Evolutionary conservation across 208 protist species (phyloP), one percentile per base, ranked within the genome.

Genomic region (Trypanosoma avium): DNA sequence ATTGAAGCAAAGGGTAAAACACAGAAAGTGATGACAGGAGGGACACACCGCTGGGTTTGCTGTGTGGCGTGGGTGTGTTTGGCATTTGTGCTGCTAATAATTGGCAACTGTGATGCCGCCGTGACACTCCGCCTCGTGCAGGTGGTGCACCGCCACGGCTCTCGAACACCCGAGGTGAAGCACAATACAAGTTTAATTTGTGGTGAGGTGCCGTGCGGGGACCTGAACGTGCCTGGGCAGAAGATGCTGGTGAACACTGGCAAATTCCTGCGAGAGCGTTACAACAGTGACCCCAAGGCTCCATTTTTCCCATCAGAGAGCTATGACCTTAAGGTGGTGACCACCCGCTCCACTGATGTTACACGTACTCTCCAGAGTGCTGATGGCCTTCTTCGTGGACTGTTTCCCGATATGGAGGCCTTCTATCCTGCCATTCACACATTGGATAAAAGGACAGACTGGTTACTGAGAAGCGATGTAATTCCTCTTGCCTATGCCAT

Each of bases 341-440:
- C 68, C 59, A 73, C 35, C 43, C 67, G 67, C 43, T 82, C 70
- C 49, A 81, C 65, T n/a, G 72, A 80, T 53, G 68, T 83, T 30
- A 35, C 75, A 15, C 75, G 76, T 21, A 82, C 76, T 13, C 36
- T 82, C 61, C 76, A 82, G 54, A 82, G 76, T 49, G 48, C 71
- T 21, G 67, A 67, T 15, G 70, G 48, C 22, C 54, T 82, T 56
- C 71, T 82, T 19, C 59, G 59, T 9, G 76, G 76, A 5, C 62
- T 78, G 13, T 82, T 82, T 47, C 71, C 76, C 13, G 21, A 71
- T 27, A 29, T 35, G 29, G 49, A 50, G 30, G 60, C 59, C n/a
- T 76, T 70, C 27, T 81, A 75, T 36, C 84, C 84, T 8, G 84
- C 66, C 17, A 70, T 91, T 32, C 73, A 86, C 79, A 82, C 84